These are phyloP conservation scores for Cutaneotrichosporon sp. DNA, from an alignment of 1,284 basidiomycete genomes.

Conservation along the genomic window DNA sequence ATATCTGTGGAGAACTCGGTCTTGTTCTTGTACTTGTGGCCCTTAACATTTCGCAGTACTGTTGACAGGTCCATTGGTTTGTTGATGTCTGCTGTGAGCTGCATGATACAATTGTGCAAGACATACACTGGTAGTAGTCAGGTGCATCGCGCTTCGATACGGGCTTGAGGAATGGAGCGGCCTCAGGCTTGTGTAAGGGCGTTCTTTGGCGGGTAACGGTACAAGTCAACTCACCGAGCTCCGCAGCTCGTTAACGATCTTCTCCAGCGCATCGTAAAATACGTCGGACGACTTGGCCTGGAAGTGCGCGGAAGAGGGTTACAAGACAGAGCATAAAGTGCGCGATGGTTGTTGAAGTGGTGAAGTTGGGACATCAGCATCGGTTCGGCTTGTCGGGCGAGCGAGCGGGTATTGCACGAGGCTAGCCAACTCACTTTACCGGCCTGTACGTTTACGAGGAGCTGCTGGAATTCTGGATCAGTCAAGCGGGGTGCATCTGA, in stretches of 20 bases:
- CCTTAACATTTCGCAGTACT: slow-evolving; percentile 87
- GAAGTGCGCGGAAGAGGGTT: neutral
- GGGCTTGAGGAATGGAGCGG: slow-evolving; percentile 80
- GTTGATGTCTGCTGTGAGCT: slow-evolving; percentile 62
- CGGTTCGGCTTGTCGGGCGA: neutral
- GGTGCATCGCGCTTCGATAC: slow-evolving; percentile 80
- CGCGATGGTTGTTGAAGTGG: no score
- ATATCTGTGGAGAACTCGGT: slow-evolving; percentile 88
- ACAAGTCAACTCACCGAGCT: slow-evolving; percentile 70
- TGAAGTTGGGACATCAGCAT: no score
- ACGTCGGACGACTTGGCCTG: slow-evolving; percentile 65
- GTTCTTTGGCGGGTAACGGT: neutral
- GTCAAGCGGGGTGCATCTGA: slow-evolving; percentile 43
- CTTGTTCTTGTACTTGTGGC: slow-evolving; percentile 86
- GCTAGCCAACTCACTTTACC: slow-evolving; percentile 37
- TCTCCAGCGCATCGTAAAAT: slow-evolving; percentile 87
- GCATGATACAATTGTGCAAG: neutral
- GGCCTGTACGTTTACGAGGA: slow-evolving; percentile 47
- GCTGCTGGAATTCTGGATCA: slow-evolving; percentile 47
- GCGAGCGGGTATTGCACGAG: slow-evolving; percentile 9
- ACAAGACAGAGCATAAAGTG: no score
- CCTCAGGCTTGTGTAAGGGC: slow-evolving; percentile 58
- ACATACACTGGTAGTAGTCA: slow-evolving; percentile 77
- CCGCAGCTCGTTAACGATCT: slow-evolving; percentile 74
- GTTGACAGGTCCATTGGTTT: slow-evolving; percentile 92